Percentiles rank a stretch among this genome's conserved stretches.
These are phyloP conservation scores for Talaromyces amestolkiae DNA, from an alignment of 2,329 filamentous ascomycete species.

Conservation along the genomic window DNA sequence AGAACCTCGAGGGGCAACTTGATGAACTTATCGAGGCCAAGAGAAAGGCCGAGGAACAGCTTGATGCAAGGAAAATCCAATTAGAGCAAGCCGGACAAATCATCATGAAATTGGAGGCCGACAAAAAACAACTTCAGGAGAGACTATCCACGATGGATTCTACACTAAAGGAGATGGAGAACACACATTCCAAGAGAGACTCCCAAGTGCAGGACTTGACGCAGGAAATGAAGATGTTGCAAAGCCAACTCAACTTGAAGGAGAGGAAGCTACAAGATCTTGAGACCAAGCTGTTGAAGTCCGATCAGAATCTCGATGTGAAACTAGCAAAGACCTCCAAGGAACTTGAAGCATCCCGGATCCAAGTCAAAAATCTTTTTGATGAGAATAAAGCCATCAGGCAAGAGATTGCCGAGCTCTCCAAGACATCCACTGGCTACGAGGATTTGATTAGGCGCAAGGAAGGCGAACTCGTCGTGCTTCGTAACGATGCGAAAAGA, in stretches of 20 bases:
- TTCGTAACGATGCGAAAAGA: conserved; percentile 80
- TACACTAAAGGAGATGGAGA: conserved; percentile 68
- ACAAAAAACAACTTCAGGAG: conserved; percentile 72
- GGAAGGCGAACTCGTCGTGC: conserved; percentile 83
- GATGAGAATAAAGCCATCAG: conserved; percentile 81
- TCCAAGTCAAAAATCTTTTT: conserved; percentile 71
- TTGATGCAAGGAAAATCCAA: conserved; percentile 73
- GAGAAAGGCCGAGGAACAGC: conserved; percentile 80
- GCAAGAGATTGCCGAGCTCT: conserved; percentile 80
- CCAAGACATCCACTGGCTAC: conserved; percentile 88
- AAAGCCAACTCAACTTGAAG: conserved; percentile 84
- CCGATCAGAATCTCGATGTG: conserved; percentile 84
- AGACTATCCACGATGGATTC: conserved; percentile 68
- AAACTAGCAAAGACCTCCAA: conserved; percentile 76
- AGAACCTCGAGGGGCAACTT: conserved; percentile 87
- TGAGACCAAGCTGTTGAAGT: conserved; percentile 76
- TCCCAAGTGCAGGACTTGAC: conserved; percentile 72
- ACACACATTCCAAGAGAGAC: conserved; percentile 68
- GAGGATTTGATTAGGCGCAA: conserved; percentile 91
- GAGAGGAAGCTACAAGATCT: conserved; percentile 87
- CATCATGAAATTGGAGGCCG: conserved; percentile 79
- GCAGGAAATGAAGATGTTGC: conserved; percentile 85
- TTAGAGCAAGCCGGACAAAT: conserved; percentile 88
- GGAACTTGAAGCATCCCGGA: conserved; percentile 71
- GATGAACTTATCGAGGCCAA: conserved; percentile 86